Evolutionary conservation across 257 asterid genomes (phyloP), one percentile per base, ranked within the genome.

Genomic region (Catharanthus roseus): DNA sequence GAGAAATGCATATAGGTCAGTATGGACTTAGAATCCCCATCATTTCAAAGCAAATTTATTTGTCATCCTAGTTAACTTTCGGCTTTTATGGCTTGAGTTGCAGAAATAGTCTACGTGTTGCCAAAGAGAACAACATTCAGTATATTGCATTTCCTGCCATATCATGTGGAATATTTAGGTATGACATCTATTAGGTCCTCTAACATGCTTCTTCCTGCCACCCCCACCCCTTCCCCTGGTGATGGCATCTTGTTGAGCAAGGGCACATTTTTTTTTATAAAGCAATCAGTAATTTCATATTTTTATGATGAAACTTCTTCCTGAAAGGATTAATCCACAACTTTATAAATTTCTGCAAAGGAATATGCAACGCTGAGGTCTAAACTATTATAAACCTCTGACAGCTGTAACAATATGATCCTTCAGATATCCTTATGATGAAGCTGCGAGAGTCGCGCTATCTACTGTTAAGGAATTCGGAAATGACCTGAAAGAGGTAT

Each of bases 151-250:
- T 95, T 80, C 81, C 97, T 74, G 97, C 99, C 64, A 89, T 95
- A 77, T 93, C 97, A 24, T 95, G 99, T 69, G 99, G 99, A 39
- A 85, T 88, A 64, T 88, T 55, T n/a, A 77, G 93, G 99, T 95
- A 68, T 41, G 65, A 44, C 39, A 34, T 57, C 61, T 39, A 28
- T 31, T 62, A 23, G 24, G 28, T 41, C 53, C 23, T 23, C 45
- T 44, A 19, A 60, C 16, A 12, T 11, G 9, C 26, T 13, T 1
- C 19, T 31, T 71, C 67, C 12, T 8, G 3, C 9, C 36, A 41
- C 36, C 51, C 55, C 24, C 8, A 13, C 19, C 51, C 51, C 2
- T 1, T 8, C 15, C 15, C 50, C 13, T 11, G 13, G 50, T 11
- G 0, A 16, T 16, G 11, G 39, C 38, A 47, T 34, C 0, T 31